Evolutionary conservation across 2,329 filamentous ascomycete species (phyloP), one percentile per base, ranked within the genome.

Genomic region (Proliferodiscus dingleyae): DNA sequence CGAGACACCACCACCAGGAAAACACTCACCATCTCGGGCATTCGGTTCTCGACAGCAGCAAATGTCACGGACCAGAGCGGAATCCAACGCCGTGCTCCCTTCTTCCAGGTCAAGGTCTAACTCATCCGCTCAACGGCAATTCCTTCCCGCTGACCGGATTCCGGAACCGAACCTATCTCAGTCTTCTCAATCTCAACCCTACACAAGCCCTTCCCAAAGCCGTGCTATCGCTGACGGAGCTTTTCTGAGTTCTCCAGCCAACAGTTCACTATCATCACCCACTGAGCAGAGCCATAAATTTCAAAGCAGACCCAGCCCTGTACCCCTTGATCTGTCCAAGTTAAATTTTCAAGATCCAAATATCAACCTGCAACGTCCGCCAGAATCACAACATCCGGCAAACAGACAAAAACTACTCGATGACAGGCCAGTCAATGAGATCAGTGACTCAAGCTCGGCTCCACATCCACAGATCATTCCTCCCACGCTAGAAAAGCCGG

Each of bases 1-100:
- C 21, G 83, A 85, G 45, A 80, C 79, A 0, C 78, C 83, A 26
- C 65, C 69, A 2, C 42, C 58, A 48, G 47, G 62, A 42, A 62
- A 60, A 33, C 36, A 54, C 28, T 58, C 53, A 9, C 57, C 56
- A 13, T 52, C 60, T 13, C 33, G 46, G 36, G 53, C 56, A 3
- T 61, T 61, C 18, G 48, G 55, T 37, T 52, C 51, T 29, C 52
- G 54, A 5, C 50, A 52, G 32, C 58, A 53, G 11, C 46, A 45
- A 0, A 71, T 70, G 0, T 66, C 66, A 26, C 67, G 68, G 6
- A 61, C 61, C 52, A 70, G 73, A 9, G 58, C 72, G 3, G 75
- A 75, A 19, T 73, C 72, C 0, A 70, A 67, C 46, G 61, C 62
- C 4, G 71, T 72, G 1, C 61, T 64, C 22, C 59, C 63, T 5